Base-by-base conservation (phyloP, 108 stramenopile genomes). In the Fistulifera pelliculosa region DNA sequence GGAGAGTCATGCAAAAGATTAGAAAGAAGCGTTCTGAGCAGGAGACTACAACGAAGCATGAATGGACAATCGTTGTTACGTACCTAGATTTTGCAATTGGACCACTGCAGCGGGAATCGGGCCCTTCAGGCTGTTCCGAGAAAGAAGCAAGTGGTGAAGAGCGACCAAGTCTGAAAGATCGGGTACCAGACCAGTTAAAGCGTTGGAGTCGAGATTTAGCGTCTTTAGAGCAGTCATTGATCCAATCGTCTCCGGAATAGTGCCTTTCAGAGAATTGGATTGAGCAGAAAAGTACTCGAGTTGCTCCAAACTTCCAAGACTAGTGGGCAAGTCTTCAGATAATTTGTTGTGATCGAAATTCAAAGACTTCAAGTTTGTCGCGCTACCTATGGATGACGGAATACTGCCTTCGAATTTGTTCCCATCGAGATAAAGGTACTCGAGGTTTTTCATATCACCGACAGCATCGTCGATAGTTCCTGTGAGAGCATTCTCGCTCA, bases 401-500 rank as follows among this genome's bases (percentile, higher is more conserved):
- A 90, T 57, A 11, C 23, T 38, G 13, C 89, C 89, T 31, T 25
- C 55, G 15, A 90, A 60, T 25, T 66, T 49, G 61, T 90, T 90
- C 14, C 66, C 26, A 44, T 84, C 75, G 47, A 90, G 49, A 47
- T 79, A 79, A 25, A 90, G 47, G 49, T 77, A 73, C 44, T 83
- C 71, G 0, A 90, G 38, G 23, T 41, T 57, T 5, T 47, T 27
- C 44, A 89, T 23, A 10, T 53, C 40, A 10, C 56, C 66, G 28
- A 83, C 61, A 0, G 56, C 21, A 2, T 31, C 23, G 13, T 65
- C 68, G 10, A 90, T 42, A 21, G 41, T 61, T 1, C 87, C 77
- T 3, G 77, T 52, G 31, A 90, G 76, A 2, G 63, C 26, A 58
- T 89, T 89, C 44, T 75, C 43, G 51, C 74, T 79, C 18, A 89